Evolutionary conservation across 495 filamentous ascomycete genomes (phyloP), one percentile per base, ranked within the genome.

Genomic region (Penicillium steckii): DNA sequence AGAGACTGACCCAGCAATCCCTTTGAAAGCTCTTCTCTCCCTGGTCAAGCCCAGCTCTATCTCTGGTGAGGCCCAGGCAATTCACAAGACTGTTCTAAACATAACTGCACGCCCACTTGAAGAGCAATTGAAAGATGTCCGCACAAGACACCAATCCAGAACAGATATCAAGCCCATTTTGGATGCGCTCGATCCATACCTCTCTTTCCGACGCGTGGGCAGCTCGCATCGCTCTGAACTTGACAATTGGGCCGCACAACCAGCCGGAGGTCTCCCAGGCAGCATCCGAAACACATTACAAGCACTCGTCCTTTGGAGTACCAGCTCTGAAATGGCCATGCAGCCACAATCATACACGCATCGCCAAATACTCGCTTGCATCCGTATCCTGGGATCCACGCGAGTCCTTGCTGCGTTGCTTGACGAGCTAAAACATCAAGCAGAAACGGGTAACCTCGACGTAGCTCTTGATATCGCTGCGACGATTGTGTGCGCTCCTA

Each of bases 71-170:
- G 90, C 90, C 2, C 78, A 84, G 46, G 77, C 85, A 15, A 90
- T 96, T 76, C 89, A 97, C 50, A 76, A 78, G 30, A 87, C 90
- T 0, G 88, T 97, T 6, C 74, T 97, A 22, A 88, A 86, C 50
- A 90, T 96, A 52, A 82, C 90, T 3, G 88, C 89, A 3, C 85
- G 85, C 54, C 83, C 85, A 0, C 73, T 98, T 2, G 86, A 93
- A 52, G 81, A 87, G 54, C 82, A 85, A 24, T 78, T 98, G 13
- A 81, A 83, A 29, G 83, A 86, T 18, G 81, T 95, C 38, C 82
- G 88, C 50, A 79, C 83, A 12, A 80, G 81, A 29, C 80, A 89
- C 52, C 86, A 87, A 2, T 75, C 80, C 8, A 82, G 82, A 13
- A 79, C 82, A 43, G 86, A 89, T 48, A 82, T 93, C 46, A 84